Base-by-base conservation (phyloP, 2,329 filamentous ascomycete genomes). In the Colletotrichum ledebouriae region DNA sequence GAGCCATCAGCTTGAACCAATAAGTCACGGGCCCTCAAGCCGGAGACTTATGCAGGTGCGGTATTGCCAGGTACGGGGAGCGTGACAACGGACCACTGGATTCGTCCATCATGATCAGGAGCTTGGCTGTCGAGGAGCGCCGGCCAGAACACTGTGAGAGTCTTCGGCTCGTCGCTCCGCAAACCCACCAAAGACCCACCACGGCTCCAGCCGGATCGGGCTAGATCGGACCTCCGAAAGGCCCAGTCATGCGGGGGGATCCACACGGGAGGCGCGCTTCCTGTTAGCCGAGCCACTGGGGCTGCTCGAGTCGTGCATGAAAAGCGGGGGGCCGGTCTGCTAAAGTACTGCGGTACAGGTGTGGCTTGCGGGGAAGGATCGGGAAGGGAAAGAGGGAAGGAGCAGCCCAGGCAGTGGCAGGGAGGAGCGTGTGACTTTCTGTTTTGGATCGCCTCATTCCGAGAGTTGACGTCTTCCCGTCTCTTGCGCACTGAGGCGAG, bases 81-180 rank as follows among this genome's bases (percentile, higher is more conserved):
- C 22, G 65, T 68, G 29, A 39, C 42, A 59, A 59, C 33, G 49
- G 59, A 50, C 55, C 49, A 6, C 7, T 22, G n/a, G 41, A 37
- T 22, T 3, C 22, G 22, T 22, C 22, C 22, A 22, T 22, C 22
- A 22, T 3, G 22, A 22, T 3, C 22, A 4, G 22, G 22, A 22
- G 22, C 22, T 22, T 22, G 17, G 17, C 17, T 17, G 17, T 22
- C 33, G n/a, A n/a, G 17, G 42, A 58, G 13, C 37, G 58, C 6
- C 12, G 39, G 37, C 42, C 52, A 52, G 49, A 39, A 59, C 17
- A 17, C 17, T 17, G 17, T 17, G 17, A 17, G 17, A 29, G 13
- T 33, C 56, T 34, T 53, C 65, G 66, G 66, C 66, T 69, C 61
- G 66, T 69, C 66, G 66, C 61, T 50, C 66, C 66, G 66, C 41